Evolutionary conservation across 192 early-diverging fungal species (phyloP).

Genomic region (Paraglomus brasilianum): DNA sequence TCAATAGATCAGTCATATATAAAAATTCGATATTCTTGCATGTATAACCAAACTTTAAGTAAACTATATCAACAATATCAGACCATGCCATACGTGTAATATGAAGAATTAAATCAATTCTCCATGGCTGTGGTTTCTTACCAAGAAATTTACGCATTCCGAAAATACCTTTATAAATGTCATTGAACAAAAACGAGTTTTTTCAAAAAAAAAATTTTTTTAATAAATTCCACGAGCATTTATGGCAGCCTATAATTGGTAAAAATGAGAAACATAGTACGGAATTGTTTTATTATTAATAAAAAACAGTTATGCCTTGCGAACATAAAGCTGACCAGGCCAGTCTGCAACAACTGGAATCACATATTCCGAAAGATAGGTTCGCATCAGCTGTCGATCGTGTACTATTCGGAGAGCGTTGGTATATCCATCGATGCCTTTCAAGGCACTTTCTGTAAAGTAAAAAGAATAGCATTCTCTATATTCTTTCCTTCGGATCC

Average conservation of each 20-base stretch:
- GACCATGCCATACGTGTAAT: constrained; percentile 5
- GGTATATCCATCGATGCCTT: not conserved
- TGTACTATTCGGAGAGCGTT: not conserved
- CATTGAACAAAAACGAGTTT: constrained; percentile 8
- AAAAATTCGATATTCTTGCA: not conserved
- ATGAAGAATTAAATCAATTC: constrained; percentile 26
- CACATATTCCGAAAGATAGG: constrained; percentile 15
- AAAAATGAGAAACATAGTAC: no score
- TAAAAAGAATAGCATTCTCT: not conserved
- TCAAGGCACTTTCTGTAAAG: not conserved
- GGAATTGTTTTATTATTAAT: not conserved
- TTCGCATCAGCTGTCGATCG: constrained; percentile 1
- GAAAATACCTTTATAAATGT: constrained; percentile 11
- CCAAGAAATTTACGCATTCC: not conserved
- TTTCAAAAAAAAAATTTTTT: constrained; percentile 10
- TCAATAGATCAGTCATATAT: not conserved
- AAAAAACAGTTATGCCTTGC: not conserved
- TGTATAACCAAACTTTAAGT: not conserved
- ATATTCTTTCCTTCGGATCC: constrained; percentile 1
- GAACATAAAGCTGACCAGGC: not conserved
- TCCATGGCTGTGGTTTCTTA: constrained; percentile 11
- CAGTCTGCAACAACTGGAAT: not conserved
- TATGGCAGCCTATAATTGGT: not conserved
- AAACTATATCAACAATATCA: not conserved
- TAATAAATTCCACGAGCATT: constrained; percentile 11